These are phyloP conservation scores for Vigna nakashimae DNA, from an alignment of 306 rosid genomes.

Conservation along the genomic window DNA sequence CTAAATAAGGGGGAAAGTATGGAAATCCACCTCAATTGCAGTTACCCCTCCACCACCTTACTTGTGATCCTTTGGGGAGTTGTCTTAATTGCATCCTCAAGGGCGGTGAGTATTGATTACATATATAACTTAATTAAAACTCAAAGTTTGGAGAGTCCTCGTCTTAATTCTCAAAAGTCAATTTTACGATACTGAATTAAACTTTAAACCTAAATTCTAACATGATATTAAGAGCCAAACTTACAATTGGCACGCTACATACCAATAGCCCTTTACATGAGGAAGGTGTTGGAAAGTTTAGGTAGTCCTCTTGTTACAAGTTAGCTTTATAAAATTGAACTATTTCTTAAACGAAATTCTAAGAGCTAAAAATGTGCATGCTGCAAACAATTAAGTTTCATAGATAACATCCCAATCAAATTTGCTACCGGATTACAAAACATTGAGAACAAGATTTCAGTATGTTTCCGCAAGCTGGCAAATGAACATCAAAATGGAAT, in stretches of 20 bases:
- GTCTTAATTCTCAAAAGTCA: not conserved
- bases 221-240: not conserved
- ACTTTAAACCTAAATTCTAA: not conserved
- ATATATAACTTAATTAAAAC: not conserved
- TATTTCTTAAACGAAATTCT: not conserved
- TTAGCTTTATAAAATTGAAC: not conserved
- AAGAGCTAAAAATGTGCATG: not conserved
- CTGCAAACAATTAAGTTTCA: slow-evolving; percentile 13
- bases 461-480: slow-evolving; percentile 29
- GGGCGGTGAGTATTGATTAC: not conserved
- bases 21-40: not conserved
- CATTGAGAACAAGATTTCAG: slow-evolving; percentile 10
- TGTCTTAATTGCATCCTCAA: not conserved
- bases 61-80: not conserved
- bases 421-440: slow-evolving; percentile 6
- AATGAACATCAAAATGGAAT: slow-evolving; percentile 27
- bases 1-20: not conserved
- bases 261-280: not conserved
- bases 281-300: not conserved
- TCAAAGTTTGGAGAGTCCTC: not conserved
- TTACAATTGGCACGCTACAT: not conserved
- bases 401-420: not conserved
- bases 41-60: not conserved
- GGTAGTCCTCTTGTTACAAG: not conserved
- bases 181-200: not conserved